Percentiles rank a stretch among this genome's conserved stretches.
These are phyloP conservation scores for Protomyces gravidus DNA, from an alignment of 1,139 yeast genomes.

Conservation along the genomic window DNA sequence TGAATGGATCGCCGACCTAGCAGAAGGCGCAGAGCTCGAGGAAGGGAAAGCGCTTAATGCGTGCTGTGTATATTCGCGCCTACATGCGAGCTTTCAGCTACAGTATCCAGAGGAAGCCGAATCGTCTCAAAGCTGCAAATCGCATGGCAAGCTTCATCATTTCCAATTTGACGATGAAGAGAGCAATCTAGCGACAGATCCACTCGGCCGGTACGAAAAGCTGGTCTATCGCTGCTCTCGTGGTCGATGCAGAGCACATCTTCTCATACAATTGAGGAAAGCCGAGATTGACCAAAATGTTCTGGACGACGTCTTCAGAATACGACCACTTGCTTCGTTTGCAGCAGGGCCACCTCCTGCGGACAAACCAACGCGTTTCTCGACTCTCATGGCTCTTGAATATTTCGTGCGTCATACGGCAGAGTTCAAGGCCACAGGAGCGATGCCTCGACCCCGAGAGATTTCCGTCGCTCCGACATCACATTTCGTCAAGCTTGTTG, in stretches of 20 bases:
- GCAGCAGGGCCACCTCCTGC: background rate
- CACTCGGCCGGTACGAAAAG: background rate
- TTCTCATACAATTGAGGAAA: background rate
- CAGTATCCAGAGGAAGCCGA: slow-evolving; percentile 9
- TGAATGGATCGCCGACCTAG: slow-evolving; percentile 17
- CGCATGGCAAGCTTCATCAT: slow-evolving; percentile 11
- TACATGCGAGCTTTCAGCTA: slow-evolving; percentile 16
- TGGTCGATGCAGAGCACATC: slow-evolving; percentile 4
- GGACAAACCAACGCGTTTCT: slow-evolving; percentile 16
- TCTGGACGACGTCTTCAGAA: slow-evolving; percentile 1
- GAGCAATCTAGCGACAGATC: background rate
- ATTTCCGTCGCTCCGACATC: background rate
- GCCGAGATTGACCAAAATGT: slow-evolving; percentile 1
- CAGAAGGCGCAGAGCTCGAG: slow-evolving; percentile 1
- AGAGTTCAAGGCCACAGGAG: background rate
- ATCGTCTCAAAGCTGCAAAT: slow-evolving; percentile 6
- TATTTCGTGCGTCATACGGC: slow-evolving; percentile 18
- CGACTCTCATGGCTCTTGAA: slow-evolving; percentile 14
- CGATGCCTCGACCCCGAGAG: slow-evolving; percentile 1
- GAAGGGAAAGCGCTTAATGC: slow-evolving; percentile 11
- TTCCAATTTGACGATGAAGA: slow-evolving; percentile 11
- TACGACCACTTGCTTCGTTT: slow-evolving; percentile 17
- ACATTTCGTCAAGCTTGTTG: slow-evolving; percentile 18
- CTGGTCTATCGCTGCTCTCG: slow-evolving; percentile 16
- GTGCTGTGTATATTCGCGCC: slow-evolving; percentile 11